Conservation (phyloP, 495 filamentous ascomycete genomes). For the Trichoderma asperelloides region DNA sequence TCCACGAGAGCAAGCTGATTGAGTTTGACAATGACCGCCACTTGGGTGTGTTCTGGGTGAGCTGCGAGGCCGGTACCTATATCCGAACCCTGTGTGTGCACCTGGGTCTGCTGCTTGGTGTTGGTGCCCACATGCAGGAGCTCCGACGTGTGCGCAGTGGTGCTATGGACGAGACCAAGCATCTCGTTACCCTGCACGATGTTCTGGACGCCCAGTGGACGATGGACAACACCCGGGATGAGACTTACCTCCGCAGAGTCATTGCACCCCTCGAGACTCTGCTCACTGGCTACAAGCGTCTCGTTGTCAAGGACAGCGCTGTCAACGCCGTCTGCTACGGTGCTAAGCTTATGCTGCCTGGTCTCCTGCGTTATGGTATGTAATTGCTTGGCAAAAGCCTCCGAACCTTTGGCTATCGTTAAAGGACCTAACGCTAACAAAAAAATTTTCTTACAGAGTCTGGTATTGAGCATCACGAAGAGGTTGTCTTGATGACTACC, state of each 20-base stretch:
- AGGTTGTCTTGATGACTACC: conserved; percentile 94
- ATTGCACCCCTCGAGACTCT: conserved; percentile 87
- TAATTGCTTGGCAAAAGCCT: conserved; percentile 12
- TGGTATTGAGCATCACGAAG: conserved; percentile 80
- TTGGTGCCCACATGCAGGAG: conserved; percentile 98
- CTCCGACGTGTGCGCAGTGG: conserved; percentile 86
- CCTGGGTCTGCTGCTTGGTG: conserved; percentile 82
- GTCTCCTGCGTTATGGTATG: conserved; percentile 78
- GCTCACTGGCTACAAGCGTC: conserved; percentile 83
- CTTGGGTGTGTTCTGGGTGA: conserved; percentile 98
- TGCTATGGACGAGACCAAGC: conserved; percentile 80
- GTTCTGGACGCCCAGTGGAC: conserved; percentile 92
- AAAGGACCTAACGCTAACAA: conserved; percentile 9
- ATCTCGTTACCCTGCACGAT: conserved; percentile 89
- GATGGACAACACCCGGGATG: conserved; percentile 84
- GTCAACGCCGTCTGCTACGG: conserved; percentile 97
- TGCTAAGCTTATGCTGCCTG: conserved; percentile 96
- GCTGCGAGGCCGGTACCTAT: conserved; percentile 96
- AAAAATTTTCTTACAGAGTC: conserved; percentile 44
- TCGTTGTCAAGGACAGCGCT: conserved; percentile 94
- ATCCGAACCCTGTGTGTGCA: conserved; percentile 97
- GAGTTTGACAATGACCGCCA: conserved; percentile 98
- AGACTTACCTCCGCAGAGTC: conserved; percentile 76
- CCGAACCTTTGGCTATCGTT: neutral
- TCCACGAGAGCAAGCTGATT: conserved; percentile 87